A percentile compares a stretch with the other conserved stretches of the same genome.
Evolutionary conservation across 2,329 filamentous ascomycete species (phyloP).

Genomic region (Hypoxylon sp.): DNA sequence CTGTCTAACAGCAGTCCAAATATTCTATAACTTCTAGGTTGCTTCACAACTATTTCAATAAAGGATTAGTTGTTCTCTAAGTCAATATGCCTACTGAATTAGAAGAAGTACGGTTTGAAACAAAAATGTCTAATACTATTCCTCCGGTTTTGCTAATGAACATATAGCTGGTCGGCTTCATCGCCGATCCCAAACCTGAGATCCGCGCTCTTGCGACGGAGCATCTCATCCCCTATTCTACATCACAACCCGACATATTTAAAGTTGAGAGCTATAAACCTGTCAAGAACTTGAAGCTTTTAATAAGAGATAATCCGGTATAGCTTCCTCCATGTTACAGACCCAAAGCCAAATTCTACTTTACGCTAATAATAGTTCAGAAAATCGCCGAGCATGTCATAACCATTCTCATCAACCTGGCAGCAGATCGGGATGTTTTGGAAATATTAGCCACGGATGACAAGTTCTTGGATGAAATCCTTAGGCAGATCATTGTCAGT

Average conservation of each 20-base stretch:
- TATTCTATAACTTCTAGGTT: not conserved
- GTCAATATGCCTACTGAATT: constrained; percentile 75
- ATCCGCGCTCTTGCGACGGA: constrained; percentile 87
- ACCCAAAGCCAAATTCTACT: too few relatives aligned
- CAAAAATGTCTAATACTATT: constrained; percentile 9
- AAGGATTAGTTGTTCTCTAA: too few relatives aligned
- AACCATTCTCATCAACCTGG: constrained; percentile 88
- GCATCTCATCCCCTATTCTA: constrained; percentile 84
- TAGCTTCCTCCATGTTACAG: constrained; percentile 49
- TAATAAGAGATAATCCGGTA: constrained; percentile 85
- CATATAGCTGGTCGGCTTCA: constrained; percentile 86
- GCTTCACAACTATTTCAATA: too few relatives aligned
- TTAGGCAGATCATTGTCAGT: constrained; percentile 78
- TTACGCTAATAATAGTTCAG: constrained; percentile 52
- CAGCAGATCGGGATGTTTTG: constrained; percentile 78
- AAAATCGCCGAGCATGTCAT: constrained; percentile 93
- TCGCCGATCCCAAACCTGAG: constrained; percentile 89
- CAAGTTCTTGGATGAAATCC: constrained; percentile 77
- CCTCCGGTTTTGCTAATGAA: constrained; percentile 16
- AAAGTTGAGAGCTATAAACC: constrained; percentile 81
- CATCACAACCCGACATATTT: constrained; percentile 79
- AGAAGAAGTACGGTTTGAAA: constrained; percentile 78
- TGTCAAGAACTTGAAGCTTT: constrained; percentile 84
- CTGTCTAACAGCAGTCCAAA: constrained; percentile 3
- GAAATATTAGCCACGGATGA: constrained; percentile 79